Evolutionary conservation across 163 green algal genomes (phyloP), one percentile per base, ranked within the genome.

Genomic region (Scenedesmus sp.): DNA sequence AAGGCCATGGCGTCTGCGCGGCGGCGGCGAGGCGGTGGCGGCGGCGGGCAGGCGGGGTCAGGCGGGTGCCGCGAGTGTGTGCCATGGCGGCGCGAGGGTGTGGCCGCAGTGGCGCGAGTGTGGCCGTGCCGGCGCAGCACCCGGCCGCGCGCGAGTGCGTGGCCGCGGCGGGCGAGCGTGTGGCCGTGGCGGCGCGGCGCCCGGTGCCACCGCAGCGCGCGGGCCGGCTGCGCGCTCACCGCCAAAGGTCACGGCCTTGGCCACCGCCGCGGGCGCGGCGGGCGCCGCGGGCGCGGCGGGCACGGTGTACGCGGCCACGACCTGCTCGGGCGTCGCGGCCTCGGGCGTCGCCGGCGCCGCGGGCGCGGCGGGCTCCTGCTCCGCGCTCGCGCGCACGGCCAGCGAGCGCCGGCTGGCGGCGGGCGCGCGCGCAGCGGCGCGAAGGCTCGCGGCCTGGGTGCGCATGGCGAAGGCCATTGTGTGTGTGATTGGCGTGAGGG

Each of bases 1-100:
- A 64, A 63, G 39, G 51, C 31, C 48, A 75, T 72, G 29, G 66
- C 66, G 24, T 78, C 66, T 77, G 70, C 70, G 15, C 34, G 15
- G 45, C 62, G 20, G n/a, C 31, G n/a, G n/a, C n/a, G n/a, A n/a
- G n/a, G n/a, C n/a, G 54, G 54, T 39, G 20, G 34, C 54, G 4
- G 26, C 22, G 20, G 5, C 53, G 13, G 20, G 4, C 4, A 34
- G 54, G 2, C 33, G n/a, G n/a, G 42, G 5, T 33, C 29, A 69
- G 18, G 60, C 17, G 31, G 15, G 24, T 26, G 53, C 53, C n/a
- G n/a, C 10, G n/a, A 11, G 50, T 58, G 5, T 58, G 26, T 7
- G 50, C 9, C 4, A n/a, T 58, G 5, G 4, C 26, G 26, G 20
- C 20, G 29, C n/a, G n/a, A 18, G 3, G 39, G 28, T 42, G 24